Evolutionary conservation across 2,329 filamentous ascomycete species (phyloP).

Genomic region (Aureobasidium vineae): DNA sequence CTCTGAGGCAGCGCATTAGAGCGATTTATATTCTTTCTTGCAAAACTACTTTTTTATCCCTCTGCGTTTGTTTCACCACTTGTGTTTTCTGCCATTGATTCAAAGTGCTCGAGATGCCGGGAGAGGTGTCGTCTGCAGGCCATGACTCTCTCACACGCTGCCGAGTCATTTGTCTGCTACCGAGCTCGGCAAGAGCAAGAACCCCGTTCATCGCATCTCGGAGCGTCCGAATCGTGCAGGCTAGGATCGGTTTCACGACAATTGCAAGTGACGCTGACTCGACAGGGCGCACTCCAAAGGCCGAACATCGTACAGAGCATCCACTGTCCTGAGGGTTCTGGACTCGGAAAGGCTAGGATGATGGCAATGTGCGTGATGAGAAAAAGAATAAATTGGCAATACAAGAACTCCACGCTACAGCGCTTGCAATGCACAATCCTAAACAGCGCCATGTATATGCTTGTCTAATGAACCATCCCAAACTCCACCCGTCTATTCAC

Average conservation of each 20-base stretch:
- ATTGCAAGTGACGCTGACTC: neutral
- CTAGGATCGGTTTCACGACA: too few relatives aligned
- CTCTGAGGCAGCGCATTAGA: slow-evolving; percentile 1
- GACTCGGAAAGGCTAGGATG: neutral
- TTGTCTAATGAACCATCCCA: neutral
- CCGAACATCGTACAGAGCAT: neutral
- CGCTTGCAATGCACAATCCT: neutral
- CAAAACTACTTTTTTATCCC: too few relatives aligned
- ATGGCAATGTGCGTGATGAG: neutral
- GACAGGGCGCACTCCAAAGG: neutral
- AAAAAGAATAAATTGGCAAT: neutral
- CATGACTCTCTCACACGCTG: neutral
- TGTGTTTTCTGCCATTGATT: neutral
- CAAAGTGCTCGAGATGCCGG: neutral
- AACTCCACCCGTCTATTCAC: neutral
- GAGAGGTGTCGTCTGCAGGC: neutral
- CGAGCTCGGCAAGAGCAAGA: too few relatives aligned
- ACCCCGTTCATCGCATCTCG: neutral
- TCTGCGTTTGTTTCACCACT: too few relatives aligned
- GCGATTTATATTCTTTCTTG: too few relatives aligned
- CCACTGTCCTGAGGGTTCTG: neutral
- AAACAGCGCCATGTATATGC: neutral
- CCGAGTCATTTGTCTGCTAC: neutral
- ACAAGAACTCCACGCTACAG: neutral
- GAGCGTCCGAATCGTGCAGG: neutral